Percentiles rank a stretch among this genome's conserved stretches.
Evolutionary conservation across 2,329 filamentous ascomycete genomes (phyloP).

Genomic region (Thielaviopsis populi): DNA sequence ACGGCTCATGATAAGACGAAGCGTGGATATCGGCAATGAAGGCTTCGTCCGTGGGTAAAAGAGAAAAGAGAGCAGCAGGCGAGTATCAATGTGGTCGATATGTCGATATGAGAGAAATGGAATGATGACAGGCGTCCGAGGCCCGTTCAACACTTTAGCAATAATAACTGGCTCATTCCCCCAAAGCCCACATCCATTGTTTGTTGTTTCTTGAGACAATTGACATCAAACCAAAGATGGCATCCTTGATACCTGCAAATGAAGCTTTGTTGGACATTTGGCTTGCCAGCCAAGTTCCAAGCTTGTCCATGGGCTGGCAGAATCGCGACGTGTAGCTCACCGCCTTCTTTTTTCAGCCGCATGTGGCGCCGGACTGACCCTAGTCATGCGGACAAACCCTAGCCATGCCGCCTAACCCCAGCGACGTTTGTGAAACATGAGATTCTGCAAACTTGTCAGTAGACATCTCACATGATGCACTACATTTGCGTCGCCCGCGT

Average conservation of each 20-base stretch:
- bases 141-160: neutral
- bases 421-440: neutral
- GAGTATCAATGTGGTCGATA: neutral
- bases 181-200: neutral
- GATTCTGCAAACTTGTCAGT: neutral
- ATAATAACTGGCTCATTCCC: neutral
- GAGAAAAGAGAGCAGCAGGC: neutral
- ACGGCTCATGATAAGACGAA: constrained; percentile 26
- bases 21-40: constrained; percentile 26
- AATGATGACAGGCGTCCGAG: neutral
- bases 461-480: neutral
- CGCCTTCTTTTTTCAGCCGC: neutral
- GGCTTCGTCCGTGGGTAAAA: constrained; percentile 24
- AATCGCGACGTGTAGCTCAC: neutral
- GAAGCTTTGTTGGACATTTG: neutral
- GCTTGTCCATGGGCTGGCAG: neutral
- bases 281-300: neutral
- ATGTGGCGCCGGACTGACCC: neutral
- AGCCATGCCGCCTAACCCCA: neutral
- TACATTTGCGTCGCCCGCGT: no score
- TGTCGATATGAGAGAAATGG: neutral
- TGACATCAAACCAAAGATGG: neutral
- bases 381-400: neutral
- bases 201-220: neutral
- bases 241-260: neutral